Conservation (phyloP, 768 basidiomycete species). For the Mycena metata region DNA sequence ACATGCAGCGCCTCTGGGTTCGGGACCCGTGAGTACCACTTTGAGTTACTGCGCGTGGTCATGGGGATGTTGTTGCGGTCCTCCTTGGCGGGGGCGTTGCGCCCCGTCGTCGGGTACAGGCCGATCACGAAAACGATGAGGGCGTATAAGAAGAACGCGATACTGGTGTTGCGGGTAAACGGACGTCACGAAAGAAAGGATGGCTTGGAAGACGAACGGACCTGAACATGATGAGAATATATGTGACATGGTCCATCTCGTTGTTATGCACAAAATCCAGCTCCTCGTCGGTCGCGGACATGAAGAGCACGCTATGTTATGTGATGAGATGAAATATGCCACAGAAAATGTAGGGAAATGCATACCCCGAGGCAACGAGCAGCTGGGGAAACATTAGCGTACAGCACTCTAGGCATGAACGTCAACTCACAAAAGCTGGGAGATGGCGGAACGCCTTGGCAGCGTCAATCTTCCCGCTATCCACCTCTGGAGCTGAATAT, state of each 20-base stretch:
- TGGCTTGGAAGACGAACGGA: constrained; percentile 44
- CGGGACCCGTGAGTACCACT: constrained; percentile 79
- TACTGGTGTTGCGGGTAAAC: constrained; percentile 51
- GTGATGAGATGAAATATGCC: neutral
- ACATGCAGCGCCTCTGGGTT: constrained; percentile 50
- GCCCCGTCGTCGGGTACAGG: constrained; percentile 74
- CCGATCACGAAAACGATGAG: constrained; percentile 79
- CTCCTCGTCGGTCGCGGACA: constrained; percentile 96
- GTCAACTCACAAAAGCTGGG: constrained; percentile 84
- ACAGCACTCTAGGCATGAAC: neutral
- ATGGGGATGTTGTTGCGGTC: constrained; percentile 58
- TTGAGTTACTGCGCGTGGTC: constrained; percentile 48
- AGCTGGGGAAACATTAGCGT: constrained; percentile 57
- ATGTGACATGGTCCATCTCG: constrained; percentile 94
- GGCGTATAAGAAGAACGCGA: constrained; percentile 84
- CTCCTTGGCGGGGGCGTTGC: constrained; percentile 57
- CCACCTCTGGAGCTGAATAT: constrained; percentile 32
- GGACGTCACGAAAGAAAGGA: neutral
- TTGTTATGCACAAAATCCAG: constrained; percentile 74
- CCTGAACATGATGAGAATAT: constrained; percentile 88
- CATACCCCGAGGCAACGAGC: constrained; percentile 79
- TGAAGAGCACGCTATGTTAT: constrained; percentile 78
- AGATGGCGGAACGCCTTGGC: constrained; percentile 83
- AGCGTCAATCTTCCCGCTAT: constrained; percentile 53
- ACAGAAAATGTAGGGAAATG: constrained; percentile 27